Base-by-base conservation (phyloP, 306 rosid genomes). In the Mucuna pruriens region DNA sequence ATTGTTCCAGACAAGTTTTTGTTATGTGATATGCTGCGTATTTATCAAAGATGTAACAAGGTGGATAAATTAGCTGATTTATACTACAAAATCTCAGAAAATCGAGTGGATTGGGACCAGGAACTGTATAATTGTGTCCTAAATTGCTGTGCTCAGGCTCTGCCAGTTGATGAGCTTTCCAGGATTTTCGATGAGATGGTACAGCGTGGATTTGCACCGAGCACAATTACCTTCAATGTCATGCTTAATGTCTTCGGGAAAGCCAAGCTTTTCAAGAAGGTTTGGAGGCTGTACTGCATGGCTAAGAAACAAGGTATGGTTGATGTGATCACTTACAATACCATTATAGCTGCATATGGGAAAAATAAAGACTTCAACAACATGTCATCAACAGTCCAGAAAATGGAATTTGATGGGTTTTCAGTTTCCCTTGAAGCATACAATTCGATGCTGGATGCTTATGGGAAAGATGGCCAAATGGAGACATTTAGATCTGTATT, bases 371-470 rank as follows among this genome's bases (percentile, higher is more conserved):
- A 95, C 84, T 88, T 95, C 61, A n/a, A 54, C 34, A 92, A 82
- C 85, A 90, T 93, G 99, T 79, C 93, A 44, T 87, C 88, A 16
- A 88, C 87, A 2, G 87, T 90, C 31, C 84, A 48, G 58, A 82
- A 80, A 68, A 95, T 93, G 99, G 86, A 89, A 84, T 90, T 91
- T 74, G 90, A 93, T 49, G 98, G 99, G 1, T 89, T 93, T 85
- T 86, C 94, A 6, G 96, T 93, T 85, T 93, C 99, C 52, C 94
- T 91, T 49, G 96, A 95, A 84, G 97, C 89, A 66, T 95, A 89
- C 90, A 95, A 93, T 80, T 87, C 91, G 57, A 88, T 95, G 98
- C 84, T 91, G 86, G 91, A 95, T 83, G 97, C 98, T 62, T 91
- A 95, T 78, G 97, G 99, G 74, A 93, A 95, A 85, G 94, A 87